Evolutionary conservation across 2,329 filamentous ascomycete genomes (phyloP), one percentile per base, ranked within the genome.

Genomic region (Exophiala lecanii-corni): DNA sequence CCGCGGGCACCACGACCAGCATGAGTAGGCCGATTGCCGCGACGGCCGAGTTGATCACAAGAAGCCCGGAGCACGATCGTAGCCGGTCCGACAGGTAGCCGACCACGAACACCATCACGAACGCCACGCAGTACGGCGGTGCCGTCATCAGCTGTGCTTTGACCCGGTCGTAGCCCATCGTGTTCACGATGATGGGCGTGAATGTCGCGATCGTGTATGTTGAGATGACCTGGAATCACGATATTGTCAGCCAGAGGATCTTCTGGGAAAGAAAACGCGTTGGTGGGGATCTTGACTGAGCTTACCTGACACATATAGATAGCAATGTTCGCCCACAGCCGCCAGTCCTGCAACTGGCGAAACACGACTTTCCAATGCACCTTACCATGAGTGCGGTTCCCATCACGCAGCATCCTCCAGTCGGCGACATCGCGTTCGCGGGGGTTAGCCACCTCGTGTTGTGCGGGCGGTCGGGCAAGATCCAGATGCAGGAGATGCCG

Each of bases 81-180:
- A 43, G 36, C 5, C 40, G 44, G 36, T 43, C 44, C 7, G 44
- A 43, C 9, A 47, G 39, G 21, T 43, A 43, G 12, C 44, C 44
- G 5, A 47, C 44, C 23, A 47, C 44, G 23, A 43, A 47, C 16
- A 43, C 39, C 44, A 47, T 43, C 16, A 43, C 44, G 21, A 47
- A 43, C 1, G 44, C 44, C 9, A 47, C 44, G 30, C 39, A 43
- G 21, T 35, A 47, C 16, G 44, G 44, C 17, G 44, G 44, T 7
- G 44, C 44, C n/a, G 39, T 35, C 44, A 47, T 47, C 26, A 50
- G 23, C 13, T 47, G 47, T 3, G 44, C 45, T 23, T 43, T 40
- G 32, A 50, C 40, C 84, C 1, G 81, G 81, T 0, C 71, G 60
- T 81, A 84, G 3, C 44, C 44, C 44, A 47, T 43, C 6, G 39